phyloP scores from a whole-genome alignment of 2,329 filamentous ascomycete genomes.

The Curvularia lunata region DNA sequence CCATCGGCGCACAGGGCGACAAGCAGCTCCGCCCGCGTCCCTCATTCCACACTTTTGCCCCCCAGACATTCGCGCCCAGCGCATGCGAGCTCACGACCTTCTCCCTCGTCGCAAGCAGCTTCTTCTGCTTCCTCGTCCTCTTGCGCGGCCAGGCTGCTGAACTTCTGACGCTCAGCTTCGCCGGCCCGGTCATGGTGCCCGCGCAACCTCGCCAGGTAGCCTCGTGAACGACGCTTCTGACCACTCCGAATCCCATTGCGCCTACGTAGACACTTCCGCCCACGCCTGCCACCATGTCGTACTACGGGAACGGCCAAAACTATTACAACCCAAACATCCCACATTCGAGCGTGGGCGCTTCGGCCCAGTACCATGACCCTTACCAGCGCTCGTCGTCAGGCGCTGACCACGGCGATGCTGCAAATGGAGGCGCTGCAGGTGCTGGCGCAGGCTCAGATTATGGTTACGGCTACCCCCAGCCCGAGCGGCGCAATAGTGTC shows the following conservation, averaged over 20 bases:
- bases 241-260: constrained; percentile 25
- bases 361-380: constrained; percentile 44
- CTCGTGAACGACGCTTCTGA: constrained; percentile 46
- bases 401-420: constrained; percentile 79
- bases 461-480: constrained; percentile 41
- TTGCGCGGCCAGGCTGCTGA: constrained; percentile 18
- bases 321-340: constrained; percentile 55
- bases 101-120: constrained; percentile 15
- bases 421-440: constrained; percentile 62
- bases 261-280: constrained; percentile 22
- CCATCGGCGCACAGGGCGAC: constrained; percentile 18
- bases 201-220: constrained; percentile 38
- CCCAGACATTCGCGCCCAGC: constrained; percentile 15
- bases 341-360: constrained; percentile 50
- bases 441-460: constrained; percentile 47
- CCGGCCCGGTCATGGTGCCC: constrained; percentile 44
- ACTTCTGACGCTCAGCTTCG: constrained; percentile 26
- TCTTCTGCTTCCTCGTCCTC: not conserved
- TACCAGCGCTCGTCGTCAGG: constrained; percentile 66
- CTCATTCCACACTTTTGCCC: constrained; percentile 10
- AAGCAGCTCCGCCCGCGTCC: constrained; percentile 17
- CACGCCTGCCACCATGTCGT: constrained; percentile 56
- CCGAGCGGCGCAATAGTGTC: constrained; percentile 47
- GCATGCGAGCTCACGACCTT: constrained; percentile 22
- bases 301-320: constrained; percentile 62